These are phyloP conservation scores for Ambrosiella cleistominuta DNA, from an alignment of 2,329 filamentous ascomycete species.

Conservation along the genomic window DNA sequence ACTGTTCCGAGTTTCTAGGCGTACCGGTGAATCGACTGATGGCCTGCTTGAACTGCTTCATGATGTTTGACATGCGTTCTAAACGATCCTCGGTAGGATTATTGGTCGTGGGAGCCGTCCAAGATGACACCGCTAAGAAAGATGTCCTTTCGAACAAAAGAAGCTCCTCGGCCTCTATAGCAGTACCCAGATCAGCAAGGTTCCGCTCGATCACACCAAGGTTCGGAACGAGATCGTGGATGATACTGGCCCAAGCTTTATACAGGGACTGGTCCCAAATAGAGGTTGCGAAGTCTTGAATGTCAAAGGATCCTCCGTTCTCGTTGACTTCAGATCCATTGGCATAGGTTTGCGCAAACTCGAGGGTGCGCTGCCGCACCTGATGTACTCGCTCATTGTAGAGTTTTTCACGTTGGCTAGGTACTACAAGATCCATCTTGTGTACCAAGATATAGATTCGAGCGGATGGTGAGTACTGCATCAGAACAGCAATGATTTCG, in stretches of 20 bases:
- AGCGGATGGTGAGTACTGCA: constrained; percentile 64
- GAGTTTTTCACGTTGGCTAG: constrained; percentile 57
- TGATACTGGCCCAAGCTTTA: constrained; percentile 96
- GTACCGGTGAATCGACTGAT: constrained; percentile 60
- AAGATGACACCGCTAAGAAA: constrained; percentile 88
- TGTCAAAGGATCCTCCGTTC: constrained; percentile 30
- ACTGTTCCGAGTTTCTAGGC: constrained; percentile 66
- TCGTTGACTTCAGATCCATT: constrained; percentile 17
- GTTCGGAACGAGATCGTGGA: constrained; percentile 95
- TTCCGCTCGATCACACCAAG: constrained; percentile 74
- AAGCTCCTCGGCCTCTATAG: constrained; percentile 84
- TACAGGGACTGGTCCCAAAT: constrained; percentile 99
- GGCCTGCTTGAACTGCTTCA: constrained; percentile 94
- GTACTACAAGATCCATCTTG: constrained; percentile 94
- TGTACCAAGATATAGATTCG: constrained; percentile 91
- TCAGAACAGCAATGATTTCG: constrained; percentile 72
- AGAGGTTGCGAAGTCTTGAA: constrained; percentile 83
- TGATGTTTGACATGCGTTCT: constrained; percentile 86
- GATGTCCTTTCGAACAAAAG: constrained; percentile 90
- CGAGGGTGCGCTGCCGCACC: constrained; percentile 54
- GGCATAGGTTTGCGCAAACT: constrained; percentile 22
- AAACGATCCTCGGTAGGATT: constrained; percentile 90
- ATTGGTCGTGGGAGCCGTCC: constrained; percentile 51
- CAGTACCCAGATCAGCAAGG: constrained; percentile 60
- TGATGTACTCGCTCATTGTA: constrained; percentile 70